phyloP scores from a whole-genome alignment of 2,329 filamentous ascomycete species.

The Phoma sp. region DNA sequence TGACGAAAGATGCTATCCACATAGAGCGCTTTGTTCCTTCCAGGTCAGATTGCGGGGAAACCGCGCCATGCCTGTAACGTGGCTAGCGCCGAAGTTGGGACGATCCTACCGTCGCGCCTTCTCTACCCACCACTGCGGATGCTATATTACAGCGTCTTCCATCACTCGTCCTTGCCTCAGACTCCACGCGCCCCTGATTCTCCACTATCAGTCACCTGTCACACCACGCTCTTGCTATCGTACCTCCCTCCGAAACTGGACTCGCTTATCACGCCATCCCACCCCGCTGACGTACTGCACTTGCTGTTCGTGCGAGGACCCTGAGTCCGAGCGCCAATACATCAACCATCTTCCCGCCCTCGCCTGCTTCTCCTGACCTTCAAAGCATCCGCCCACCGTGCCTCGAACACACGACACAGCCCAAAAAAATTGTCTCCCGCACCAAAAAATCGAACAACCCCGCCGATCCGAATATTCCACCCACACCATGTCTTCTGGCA shows the following conservation, averaged over 20 bases:
- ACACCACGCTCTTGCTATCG: conserved; percentile 25
- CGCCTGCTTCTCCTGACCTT: conserved; percentile 21
- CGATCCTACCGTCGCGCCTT: conserved; percentile 15
- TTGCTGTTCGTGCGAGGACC: conserved; percentile 20
- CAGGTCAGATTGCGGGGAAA: conserved; percentile 45
- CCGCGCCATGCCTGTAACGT: conserved; percentile 25
- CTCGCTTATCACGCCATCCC: conserved; percentile 37
- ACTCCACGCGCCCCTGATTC: conserved; percentile 11
- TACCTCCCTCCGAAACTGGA: conserved; percentile 17
- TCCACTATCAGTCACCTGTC: conserved; percentile 16
- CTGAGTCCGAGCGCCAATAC: conserved; percentile 31
- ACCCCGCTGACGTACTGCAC: conserved; percentile 36
- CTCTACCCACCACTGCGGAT: conserved; percentile 20
- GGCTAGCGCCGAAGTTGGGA: neutral
- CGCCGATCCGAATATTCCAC: conserved; percentile 7
- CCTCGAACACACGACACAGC: conserved; percentile 1
- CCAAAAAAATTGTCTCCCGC: neutral
- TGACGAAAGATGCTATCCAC: conserved; percentile 20
- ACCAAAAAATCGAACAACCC: conserved; percentile 1
- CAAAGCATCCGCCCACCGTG: conserved; percentile 1
- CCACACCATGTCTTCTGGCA: conserved; percentile 48
- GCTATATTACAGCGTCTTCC: conserved; percentile 36
- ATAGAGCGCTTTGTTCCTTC: conserved; percentile 35
- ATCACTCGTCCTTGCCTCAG: conserved; percentile 21
- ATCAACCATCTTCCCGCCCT: conserved; percentile 28